phyloP scores from a whole-genome alignment of 257 asterid genomes.

The Scutellaria minor region DNA sequence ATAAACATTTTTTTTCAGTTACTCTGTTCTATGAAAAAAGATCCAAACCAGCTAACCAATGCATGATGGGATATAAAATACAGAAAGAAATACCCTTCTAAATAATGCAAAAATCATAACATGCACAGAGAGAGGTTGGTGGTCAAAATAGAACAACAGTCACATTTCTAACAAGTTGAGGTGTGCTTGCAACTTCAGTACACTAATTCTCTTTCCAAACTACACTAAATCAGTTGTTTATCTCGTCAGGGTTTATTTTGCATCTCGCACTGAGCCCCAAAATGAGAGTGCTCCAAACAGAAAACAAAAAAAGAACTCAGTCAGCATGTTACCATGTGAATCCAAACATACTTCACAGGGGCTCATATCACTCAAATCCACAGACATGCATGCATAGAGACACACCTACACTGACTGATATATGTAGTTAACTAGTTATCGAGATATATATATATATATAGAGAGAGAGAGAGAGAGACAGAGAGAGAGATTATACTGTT shows the following conservation, averaged over 20 bases:
- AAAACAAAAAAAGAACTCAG: not conserved
- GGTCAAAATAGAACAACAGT: not conserved
- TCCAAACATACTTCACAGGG: not conserved
- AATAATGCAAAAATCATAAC: slow-evolving; percentile 9
- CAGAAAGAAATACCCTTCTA: slow-evolving; percentile 8
- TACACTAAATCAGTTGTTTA: not conserved
- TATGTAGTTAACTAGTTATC: no score
- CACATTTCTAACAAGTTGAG: slow-evolving; percentile 1
- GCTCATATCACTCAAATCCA: not conserved
- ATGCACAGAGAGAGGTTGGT: not conserved
- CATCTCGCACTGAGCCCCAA: not conserved
- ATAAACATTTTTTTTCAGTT: not conserved
- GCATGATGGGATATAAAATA: not conserved
- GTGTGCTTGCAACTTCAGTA: slow-evolving; percentile 1
- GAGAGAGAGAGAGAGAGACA: slow-evolving; percentile 36
- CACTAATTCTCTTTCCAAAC: slow-evolving; percentile 19
- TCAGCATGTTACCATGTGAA: not conserved
- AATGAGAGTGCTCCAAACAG: not conserved
- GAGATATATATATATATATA: not conserved
- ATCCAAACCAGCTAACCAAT: not conserved
- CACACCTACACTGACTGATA: not conserved
- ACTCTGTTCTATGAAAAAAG: slow-evolving; percentile 4
- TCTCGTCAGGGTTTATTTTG: not conserved
- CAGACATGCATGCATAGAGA: not conserved
- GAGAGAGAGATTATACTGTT: slow-evolving; percentile 62